phyloP scores from a whole-genome alignment of 106 monocot genomes.

The Vanilla planifolia region DNA sequence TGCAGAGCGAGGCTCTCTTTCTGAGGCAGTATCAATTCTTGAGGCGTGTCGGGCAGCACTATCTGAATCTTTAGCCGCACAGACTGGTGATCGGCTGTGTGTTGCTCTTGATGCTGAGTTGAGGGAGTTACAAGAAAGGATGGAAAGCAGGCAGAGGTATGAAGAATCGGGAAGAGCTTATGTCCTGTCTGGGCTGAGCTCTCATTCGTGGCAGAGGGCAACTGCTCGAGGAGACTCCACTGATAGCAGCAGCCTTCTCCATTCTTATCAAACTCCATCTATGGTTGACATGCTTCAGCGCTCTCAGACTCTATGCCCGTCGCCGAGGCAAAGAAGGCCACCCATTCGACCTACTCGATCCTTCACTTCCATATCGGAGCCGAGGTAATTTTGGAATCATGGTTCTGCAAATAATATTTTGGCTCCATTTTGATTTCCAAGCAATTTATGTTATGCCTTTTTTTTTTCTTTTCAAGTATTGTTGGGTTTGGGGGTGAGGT shows the following conservation, averaged over 20 bases:
- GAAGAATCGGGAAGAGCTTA: conserved; percentile 86
- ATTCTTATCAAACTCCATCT: conserved; percentile 75
- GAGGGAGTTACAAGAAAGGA: conserved; percentile 89
- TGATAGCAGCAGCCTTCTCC: conserved; percentile 34
- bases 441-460: too few relatives aligned
- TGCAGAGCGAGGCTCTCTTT: conserved; percentile 62
- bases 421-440: too few relatives aligned
- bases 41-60: conserved; percentile 35
- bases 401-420: too few relatives aligned
- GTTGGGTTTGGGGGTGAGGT: neutral
- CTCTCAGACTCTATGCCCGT: conserved; percentile 42
- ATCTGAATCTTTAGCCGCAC: conserved; percentile 31
- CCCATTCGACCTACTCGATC: conserved; percentile 34
- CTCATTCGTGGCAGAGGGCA: conserved; percentile 93
- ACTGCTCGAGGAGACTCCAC: conserved; percentile 85
- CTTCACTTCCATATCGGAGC: conserved; percentile 21
- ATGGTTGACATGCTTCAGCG: conserved; percentile 84
- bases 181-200: conserved; percentile 82
- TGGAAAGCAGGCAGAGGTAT: conserved; percentile 66
- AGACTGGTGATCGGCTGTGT: conserved; percentile 52
- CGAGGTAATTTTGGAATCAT: conserved; percentile 23
- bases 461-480: neutral
- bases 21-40: conserved; percentile 53
- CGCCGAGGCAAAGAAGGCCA: conserved; percentile 14
- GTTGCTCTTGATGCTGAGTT: conserved; percentile 60